Evolutionary conservation across 2,329 filamentous ascomycete genomes (phyloP).

Genomic region (Fusarium pseudoanthophilum): DNA sequence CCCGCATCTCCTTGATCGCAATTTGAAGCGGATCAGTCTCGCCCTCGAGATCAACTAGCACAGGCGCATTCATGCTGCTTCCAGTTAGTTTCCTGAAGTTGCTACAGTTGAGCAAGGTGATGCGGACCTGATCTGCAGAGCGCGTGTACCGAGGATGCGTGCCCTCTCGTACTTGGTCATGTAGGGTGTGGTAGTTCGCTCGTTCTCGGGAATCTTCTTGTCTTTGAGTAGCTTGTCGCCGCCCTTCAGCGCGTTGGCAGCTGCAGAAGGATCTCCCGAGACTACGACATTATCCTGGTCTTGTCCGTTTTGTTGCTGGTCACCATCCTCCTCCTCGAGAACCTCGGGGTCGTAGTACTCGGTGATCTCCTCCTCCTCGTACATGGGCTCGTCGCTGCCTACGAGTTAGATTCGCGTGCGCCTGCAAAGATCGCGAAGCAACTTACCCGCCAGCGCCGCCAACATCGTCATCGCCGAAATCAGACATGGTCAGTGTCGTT

Average conservation of each 20-base stretch:
- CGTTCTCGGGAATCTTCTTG: constrained; percentile 90
- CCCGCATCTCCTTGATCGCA: constrained; percentile 94
- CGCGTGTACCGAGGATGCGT: constrained; percentile 90
- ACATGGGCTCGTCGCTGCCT: constrained; percentile 74
- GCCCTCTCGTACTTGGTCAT: constrained; percentile 99
- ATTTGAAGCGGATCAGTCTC: constrained; percentile 98
- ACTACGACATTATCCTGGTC: constrained; percentile 70
- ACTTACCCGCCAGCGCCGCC: constrained; percentile 68
- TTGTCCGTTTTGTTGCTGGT: constrained; percentile 62
- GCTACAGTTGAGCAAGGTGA: not conserved
- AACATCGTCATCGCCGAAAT: constrained; percentile 75
- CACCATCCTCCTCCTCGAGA: constrained; percentile 62
- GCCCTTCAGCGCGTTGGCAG: constrained; percentile 64
- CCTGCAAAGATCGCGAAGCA: not conserved
- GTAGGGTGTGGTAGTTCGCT: constrained; percentile 93
- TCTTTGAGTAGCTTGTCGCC: constrained; percentile 71
- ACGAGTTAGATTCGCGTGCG: constrained; percentile 41
- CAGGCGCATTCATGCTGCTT: constrained; percentile 92
- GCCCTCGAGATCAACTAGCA: constrained; percentile 94
- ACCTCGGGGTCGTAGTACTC: constrained; percentile 68
- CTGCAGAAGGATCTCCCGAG: constrained; percentile 70
- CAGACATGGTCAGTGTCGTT: constrained; percentile 68
- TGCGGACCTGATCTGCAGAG: constrained; percentile 90
- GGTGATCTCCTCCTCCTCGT: constrained; percentile 75
- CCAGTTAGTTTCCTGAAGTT: constrained; percentile 16